Evolutionary conservation across 345 rosid genomes (phyloP), one percentile per base, ranked within the genome.

Genomic region (Bretschneidera sinensis): DNA sequence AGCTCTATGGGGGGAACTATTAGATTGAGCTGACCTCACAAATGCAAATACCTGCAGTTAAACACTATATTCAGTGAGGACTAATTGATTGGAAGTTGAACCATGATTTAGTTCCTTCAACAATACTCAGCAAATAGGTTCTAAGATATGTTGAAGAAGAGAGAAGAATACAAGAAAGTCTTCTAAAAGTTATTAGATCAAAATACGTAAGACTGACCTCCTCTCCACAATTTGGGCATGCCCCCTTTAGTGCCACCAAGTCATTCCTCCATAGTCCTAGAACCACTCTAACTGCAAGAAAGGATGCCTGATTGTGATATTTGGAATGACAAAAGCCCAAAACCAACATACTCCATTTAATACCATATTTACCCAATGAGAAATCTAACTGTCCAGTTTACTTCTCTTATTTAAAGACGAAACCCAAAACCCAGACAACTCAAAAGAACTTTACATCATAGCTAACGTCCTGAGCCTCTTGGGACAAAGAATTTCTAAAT

Each of bases 221-320:
- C 68, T 94, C 99, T 39, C 96, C 92, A 17, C 99, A 94, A 71
- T 90, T 87, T 4, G 97, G 99, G 67, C 99, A 94, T 67, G 90
- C 81, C 59, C 99, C 97, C 75, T 69, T 90, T 55, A 94, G 81
- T 55, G 95, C 90, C 23, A 79, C 92, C 74, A 94, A 76, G 79
- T 94, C 97, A 64, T 84, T 90, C 71, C 88, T 83, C 99, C 99
- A 90, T 16, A 94, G 78, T 35, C 95, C 88, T 62, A 65, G 71
- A 66, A 94, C 96, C 61, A 84, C 96, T 69, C 80, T 72, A 60
- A 85, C 99, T 94, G 84, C 55, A 72, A 66, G 58, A 71, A 78
- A 0, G n/a, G 48, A 54, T 21, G 39, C 34, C 47, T 19, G 17
- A 7, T 39, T 39, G 16, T 39, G 16, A 14, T 39, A 39, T 11